Base-by-base conservation (phyloP, 2,329 filamentous ascomycete genomes). In the Penicillium brevicompactum region DNA sequence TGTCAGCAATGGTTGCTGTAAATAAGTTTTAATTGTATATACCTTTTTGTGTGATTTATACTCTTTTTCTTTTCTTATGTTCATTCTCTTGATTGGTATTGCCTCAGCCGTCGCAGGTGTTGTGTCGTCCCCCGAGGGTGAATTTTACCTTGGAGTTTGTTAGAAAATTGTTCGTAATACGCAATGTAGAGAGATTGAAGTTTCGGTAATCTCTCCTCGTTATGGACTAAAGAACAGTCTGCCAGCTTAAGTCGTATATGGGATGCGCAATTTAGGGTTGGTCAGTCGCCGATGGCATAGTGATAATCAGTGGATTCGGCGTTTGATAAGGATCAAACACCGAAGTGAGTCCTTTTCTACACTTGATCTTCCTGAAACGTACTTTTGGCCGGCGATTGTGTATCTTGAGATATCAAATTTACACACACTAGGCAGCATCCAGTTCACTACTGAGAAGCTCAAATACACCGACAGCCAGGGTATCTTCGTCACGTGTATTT, bases 1-100 rank as follows among this genome's bases (percentile, higher is more conserved):
- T 30, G 21, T 54, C 22, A 50, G 43, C 4, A 57, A 53, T 14
- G 9, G 16, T 30, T 65, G 62, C 42, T 51, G 56, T n/a, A 53
- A 57, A 53, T 51, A 32, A 50, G 16, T 51, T 40, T 14, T 13
- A 27, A 41, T 31, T 32, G 49, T 31, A 45, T 24, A 37, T 46
- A 55, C 31, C 38, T 41, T 6, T 34, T 21, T 49, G 31, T 37
- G 7, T 43, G 34, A 30, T 11, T 42, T 13, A 44, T 34, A 18
- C 34, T 5, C 2, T 14, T 24, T 11, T 6, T 31, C n/a, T n/a
- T 37, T 27, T 9, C 14, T 18, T 18, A 11, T 8, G 13, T 22
- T 6, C 14, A 53, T 45, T 30, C 9, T 21, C 30, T 18, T 30
- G 11, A 8, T 48, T 18, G 9, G 21, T 7, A 21, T 27, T 27